Conservation (phyloP, 1,284 basidiomycete genomes). For the Malassezia sp. region DNA sequence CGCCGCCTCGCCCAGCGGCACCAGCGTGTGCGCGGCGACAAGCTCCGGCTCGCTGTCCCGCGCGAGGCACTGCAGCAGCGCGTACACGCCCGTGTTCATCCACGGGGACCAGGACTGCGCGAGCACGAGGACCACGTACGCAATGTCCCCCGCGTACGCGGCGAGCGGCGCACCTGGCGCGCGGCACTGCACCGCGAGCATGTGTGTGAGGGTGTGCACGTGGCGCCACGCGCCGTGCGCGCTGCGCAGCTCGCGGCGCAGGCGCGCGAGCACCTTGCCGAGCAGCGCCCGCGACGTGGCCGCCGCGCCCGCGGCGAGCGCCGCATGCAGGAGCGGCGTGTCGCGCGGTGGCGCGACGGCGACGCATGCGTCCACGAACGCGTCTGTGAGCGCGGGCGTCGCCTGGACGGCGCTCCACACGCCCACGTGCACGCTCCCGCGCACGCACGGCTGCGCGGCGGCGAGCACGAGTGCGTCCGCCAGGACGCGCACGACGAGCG, state of each 20-base stretch:
- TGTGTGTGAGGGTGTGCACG: not conserved
- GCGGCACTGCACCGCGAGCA: conserved; percentile 1
- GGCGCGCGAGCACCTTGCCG: not conserved
- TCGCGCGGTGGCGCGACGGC: not conserved
- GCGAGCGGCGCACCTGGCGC: not conserved
- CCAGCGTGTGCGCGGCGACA: not conserved
- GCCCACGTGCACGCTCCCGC: not conserved
- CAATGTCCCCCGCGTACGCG: not conserved
- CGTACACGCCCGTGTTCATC: not conserved
- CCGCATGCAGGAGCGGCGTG: not conserved
- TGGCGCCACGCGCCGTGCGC: not conserved
- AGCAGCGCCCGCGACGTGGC: not conserved
- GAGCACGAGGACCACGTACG: not conserved
- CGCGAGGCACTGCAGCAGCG: not conserved
- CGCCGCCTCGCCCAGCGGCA: not conserved
- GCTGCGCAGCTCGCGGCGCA: not conserved
- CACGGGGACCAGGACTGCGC: not conserved
- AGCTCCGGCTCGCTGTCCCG: not conserved
- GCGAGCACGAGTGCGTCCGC: not conserved
- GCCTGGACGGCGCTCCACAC: not conserved
- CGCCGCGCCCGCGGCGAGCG: conserved; percentile 5
- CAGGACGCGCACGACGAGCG: not conserved
- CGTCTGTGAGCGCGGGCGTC: not conserved
- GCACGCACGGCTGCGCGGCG: conserved; percentile 5
- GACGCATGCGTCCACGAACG: conserved; percentile 3